A percentile compares a stretch with the other conserved stretches of the same genome.
Conservation (phyloP, 257 asterid species). For the Salvia rosmarinus region DNA sequence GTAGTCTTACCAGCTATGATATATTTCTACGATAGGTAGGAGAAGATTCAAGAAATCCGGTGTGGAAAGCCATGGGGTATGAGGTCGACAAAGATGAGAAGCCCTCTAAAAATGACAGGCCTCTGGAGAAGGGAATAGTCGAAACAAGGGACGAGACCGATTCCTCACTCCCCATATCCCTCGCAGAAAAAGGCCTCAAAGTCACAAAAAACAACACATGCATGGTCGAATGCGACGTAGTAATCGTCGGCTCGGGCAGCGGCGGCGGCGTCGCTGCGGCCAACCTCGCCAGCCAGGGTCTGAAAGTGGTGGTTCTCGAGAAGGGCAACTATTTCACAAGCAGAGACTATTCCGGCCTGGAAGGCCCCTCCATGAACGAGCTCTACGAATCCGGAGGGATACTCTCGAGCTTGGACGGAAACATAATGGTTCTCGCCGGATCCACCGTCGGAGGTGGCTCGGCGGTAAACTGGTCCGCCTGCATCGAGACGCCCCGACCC, state of each 20-base stretch:
- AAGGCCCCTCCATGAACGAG: constrained; percentile 75
- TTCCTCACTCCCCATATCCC: constrained; percentile 45
- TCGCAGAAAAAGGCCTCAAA: constrained; percentile 54
- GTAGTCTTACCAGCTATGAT: no score
- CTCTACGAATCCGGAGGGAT: constrained; percentile 76
- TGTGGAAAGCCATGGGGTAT: constrained; percentile 81
- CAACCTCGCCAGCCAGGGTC: constrained; percentile 69
- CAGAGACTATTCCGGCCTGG: constrained; percentile 64
- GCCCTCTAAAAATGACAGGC: constrained; percentile 44
- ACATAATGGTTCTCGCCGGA: constrained; percentile 66
- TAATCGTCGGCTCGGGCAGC: constrained; percentile 82
- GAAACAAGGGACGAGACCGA: constrained; percentile 59
- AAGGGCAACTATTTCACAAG: constrained; percentile 75
- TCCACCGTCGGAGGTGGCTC: constrained; percentile 98
- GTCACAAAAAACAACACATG: constrained; percentile 40
- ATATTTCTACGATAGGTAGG: constrained; percentile 56
- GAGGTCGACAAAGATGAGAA: constrained; percentile 48
- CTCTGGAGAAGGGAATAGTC: constrained; percentile 70
- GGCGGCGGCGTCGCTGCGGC: constrained; percentile 95
- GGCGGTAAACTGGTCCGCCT: constrained; percentile 87
- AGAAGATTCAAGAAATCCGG: constrained; percentile 57
- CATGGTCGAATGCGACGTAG: constrained; percentile 70
- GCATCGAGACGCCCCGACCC: constrained; percentile 57
- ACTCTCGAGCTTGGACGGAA: constrained; percentile 66
- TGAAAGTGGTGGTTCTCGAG: constrained; percentile 71